phyloP scores from a whole-genome alignment of 2,329 filamentous ascomycete species.

The Sphaerostilbella broomeana region DNA sequence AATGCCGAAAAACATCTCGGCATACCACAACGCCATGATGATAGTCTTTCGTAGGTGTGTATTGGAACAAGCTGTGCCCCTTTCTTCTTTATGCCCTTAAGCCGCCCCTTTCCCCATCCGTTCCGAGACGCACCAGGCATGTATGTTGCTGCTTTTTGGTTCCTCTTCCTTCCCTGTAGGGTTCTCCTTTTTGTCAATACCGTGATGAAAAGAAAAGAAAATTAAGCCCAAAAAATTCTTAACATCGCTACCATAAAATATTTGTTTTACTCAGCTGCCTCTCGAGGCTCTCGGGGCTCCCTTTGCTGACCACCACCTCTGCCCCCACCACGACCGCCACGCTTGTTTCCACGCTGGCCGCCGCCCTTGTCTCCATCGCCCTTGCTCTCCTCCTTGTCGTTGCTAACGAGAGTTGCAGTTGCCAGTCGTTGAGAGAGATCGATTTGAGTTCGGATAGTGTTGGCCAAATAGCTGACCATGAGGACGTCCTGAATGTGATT shows the following conservation, averaged over 20 bases:
- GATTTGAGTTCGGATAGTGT: conserved; percentile 98
- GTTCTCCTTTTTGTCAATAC: conserved; percentile 2
- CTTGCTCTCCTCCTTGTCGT: conserved; percentile 46
- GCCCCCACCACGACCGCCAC: conserved; percentile 45
- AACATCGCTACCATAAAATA: conserved; percentile 3
- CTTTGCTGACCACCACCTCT: conserved; percentile 46
- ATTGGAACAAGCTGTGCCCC: conserved; percentile 28
- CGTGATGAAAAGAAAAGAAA: conserved; percentile 4
- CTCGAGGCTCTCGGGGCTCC: conserved; percentile 40
- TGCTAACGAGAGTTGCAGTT: conserved; percentile 57
- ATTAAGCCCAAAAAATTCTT: conserved; percentile 8
- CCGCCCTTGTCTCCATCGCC: conserved; percentile 37
- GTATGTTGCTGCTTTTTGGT: conserved; percentile 5
- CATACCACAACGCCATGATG: conserved; percentile 34
- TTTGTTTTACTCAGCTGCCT: conserved; percentile 31
- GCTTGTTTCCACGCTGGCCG: conserved; percentile 44
- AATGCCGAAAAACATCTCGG: conserved; percentile 24
- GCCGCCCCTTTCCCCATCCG: conserved; percentile 17
- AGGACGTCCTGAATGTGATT: conserved; percentile 99
- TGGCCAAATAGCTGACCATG: conserved; percentile 95
- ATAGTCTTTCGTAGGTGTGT: conserved; percentile 17
- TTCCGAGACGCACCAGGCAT: conserved; percentile 17
- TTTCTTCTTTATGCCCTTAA: no score
- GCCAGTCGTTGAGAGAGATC: conserved; percentile 93
- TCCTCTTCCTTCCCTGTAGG: conserved; percentile 3